These are phyloP conservation scores for Astrothelium subdiscretum DNA, from an alignment of 495 filamentous ascomycete genomes.

Conservation along the genomic window DNA sequence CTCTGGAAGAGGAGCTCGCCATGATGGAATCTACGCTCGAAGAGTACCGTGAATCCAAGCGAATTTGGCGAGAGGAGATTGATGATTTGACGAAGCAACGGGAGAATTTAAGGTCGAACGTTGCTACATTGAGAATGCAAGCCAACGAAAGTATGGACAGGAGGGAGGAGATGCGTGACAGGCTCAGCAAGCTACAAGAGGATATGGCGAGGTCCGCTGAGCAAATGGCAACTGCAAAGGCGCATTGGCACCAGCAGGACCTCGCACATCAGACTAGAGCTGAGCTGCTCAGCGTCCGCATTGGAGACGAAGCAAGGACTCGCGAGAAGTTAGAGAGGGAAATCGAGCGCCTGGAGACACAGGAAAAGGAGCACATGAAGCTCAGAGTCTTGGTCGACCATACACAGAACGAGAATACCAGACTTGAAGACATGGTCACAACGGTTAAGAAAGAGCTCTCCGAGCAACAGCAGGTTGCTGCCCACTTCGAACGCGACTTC, in stretches of 20 bases:
- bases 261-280: slow-evolving; percentile 61
- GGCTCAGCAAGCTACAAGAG: slow-evolving; percentile 70
- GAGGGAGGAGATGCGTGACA: slow-evolving; percentile 64
- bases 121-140: slow-evolving; percentile 58
- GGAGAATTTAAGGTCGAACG: slow-evolving; percentile 41
- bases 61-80: slow-evolving; percentile 43
- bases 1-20: slow-evolving; percentile 33
- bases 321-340: slow-evolving; percentile 71
- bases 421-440: slow-evolving; percentile 53
- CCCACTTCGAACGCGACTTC: slow-evolving; percentile 70
- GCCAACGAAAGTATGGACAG: slow-evolving; percentile 74
- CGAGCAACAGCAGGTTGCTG: slow-evolving; percentile 45
- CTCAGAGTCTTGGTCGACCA: slow-evolving; percentile 42
- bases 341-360: slow-evolving; percentile 60
- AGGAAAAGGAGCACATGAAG: slow-evolving; percentile 57
- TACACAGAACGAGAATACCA: slow-evolving; percentile 41
- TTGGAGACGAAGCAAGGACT: slow-evolving; percentile 64
- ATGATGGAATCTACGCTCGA: slow-evolving; percentile 46
- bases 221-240: slow-evolving; percentile 69
- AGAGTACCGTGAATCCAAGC: slow-evolving; percentile 48
- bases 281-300: slow-evolving; percentile 65
- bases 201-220: slow-evolving; percentile 69
- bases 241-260: slow-evolving; percentile 59
- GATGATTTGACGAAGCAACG: slow-evolving; percentile 45
- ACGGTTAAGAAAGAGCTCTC: slow-evolving; percentile 57